Percentiles rank a stretch among this genome's conserved stretches.
Conservation (phyloP, 2,329 filamentous ascomycete genomes). For the Diaporthe ampelina region DNA sequence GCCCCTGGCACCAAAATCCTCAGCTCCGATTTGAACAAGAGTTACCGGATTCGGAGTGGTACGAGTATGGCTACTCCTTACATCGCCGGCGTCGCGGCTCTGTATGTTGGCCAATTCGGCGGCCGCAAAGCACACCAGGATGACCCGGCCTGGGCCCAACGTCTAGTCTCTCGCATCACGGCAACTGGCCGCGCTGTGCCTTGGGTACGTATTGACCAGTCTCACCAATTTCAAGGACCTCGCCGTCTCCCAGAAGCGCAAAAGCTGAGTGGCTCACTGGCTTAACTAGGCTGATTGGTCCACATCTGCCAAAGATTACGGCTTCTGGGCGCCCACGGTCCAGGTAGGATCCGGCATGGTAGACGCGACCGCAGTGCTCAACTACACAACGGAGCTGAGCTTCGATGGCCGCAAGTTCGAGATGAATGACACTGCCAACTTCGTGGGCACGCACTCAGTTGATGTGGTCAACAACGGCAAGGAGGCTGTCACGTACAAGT, state of each 20-base stretch:
- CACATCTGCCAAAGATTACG: constrained; percentile 35
- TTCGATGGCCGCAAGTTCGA: constrained; percentile 57
- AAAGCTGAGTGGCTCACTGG: background rate
- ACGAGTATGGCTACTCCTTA: constrained; percentile 64
- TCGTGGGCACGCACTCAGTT: constrained; percentile 46
- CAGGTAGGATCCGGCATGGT: constrained; percentile 64
- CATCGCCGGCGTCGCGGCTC: constrained; percentile 55
- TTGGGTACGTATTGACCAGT: too few species aligned
- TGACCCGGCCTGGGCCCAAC: constrained; percentile 28
- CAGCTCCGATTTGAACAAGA: constrained; percentile 53
- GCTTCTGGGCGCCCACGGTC: constrained; percentile 53
- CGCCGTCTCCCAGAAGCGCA: background rate
- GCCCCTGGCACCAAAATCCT: constrained; percentile 58
- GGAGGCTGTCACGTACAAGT: constrained; percentile 36
- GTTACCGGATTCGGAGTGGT: constrained; percentile 58
- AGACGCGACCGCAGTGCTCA: constrained; percentile 60
- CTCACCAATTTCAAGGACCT: too few species aligned
- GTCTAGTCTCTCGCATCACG: constrained; percentile 6
- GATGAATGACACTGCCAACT: constrained; percentile 63
- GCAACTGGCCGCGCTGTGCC: constrained; percentile 10
- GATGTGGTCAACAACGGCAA: constrained; percentile 35
- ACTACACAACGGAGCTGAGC: constrained; percentile 55
- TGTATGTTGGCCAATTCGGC: constrained; percentile 45
- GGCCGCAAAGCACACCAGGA: constrained; percentile 34
- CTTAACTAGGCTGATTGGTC: background rate